phyloP scores from a whole-genome alignment of 2,329 filamentous ascomycete genomes.

The Fusarium tjaetaba region DNA sequence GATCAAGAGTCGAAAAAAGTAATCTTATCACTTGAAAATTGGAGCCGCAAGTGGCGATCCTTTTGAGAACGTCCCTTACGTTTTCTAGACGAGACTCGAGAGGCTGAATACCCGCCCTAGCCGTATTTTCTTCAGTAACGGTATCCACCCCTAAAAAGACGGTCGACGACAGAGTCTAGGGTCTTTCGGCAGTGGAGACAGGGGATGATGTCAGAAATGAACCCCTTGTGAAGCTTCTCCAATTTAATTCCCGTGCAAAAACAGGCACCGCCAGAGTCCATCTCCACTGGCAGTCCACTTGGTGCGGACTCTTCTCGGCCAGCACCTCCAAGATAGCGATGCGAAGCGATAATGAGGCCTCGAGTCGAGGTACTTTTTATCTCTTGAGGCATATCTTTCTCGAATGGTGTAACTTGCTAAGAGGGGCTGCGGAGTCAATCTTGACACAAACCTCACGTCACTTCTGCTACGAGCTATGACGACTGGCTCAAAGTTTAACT shows the following conservation, averaged over 20 bases:
- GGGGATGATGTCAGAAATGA: slow-evolving; percentile 34
- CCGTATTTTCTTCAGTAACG: slow-evolving; percentile 31
- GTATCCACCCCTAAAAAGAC: slow-evolving; percentile 28
- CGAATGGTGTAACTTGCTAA: slow-evolving; percentile 32
- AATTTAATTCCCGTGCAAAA: slow-evolving; percentile 30
- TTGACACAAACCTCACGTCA: slow-evolving; percentile 30
- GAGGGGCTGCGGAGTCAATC: slow-evolving; percentile 29
- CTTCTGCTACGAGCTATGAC: slow-evolving; percentile 19
- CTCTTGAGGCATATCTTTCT: slow-evolving; percentile 33
- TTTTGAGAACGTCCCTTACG: not conserved
- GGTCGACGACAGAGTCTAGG: slow-evolving; percentile 10
- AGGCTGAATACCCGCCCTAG: slow-evolving; percentile 30
- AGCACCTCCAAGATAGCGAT: slow-evolving; percentile 23
- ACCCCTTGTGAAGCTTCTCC: slow-evolving; percentile 3
- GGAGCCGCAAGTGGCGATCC: slow-evolving; percentile 35
- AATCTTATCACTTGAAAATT: slow-evolving; percentile 31
- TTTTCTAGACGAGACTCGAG: not conserved
- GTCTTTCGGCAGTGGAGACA: slow-evolving; percentile 29
- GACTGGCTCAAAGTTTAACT: slow-evolving; percentile 18
- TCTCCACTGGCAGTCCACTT: slow-evolving; percentile 24
- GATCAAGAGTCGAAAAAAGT: not conserved
- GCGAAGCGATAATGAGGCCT: not conserved
- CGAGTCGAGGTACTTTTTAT: not conserved
- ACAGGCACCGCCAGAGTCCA: slow-evolving; percentile 10
- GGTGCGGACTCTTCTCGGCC: slow-evolving; percentile 36